These are phyloP conservation scores for Cercophora samala DNA, from an alignment of 495 filamentous ascomycete species.

Conservation along the genomic window DNA sequence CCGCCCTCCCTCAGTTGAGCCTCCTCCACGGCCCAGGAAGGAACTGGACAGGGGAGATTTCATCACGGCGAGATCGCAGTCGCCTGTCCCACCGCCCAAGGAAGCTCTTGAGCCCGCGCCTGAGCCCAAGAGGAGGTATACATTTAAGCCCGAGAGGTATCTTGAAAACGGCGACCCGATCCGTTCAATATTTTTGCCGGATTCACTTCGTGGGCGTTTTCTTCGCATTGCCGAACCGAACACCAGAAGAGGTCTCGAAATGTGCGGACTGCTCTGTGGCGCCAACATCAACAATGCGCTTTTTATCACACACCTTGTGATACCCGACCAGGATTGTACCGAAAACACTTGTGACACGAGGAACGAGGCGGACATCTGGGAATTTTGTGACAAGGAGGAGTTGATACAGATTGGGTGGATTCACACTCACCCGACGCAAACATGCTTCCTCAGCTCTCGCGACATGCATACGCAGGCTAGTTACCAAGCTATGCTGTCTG, in stretches of 20 bases:
- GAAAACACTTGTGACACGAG: slow-evolving; percentile 91
- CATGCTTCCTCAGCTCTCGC: slow-evolving; percentile 94
- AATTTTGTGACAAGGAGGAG: slow-evolving; percentile 82
- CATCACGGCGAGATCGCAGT: neutral
- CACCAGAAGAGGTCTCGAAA: slow-evolving; percentile 79
- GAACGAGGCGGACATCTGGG: slow-evolving; percentile 77
- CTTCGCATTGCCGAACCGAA: slow-evolving; percentile 68
- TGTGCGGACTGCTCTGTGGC: slow-evolving; percentile 90
- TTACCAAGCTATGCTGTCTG: slow-evolving; percentile 90
- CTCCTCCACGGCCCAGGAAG: neutral
- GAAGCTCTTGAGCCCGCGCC: slow-evolving; percentile 9
- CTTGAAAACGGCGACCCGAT: slow-evolving; percentile 84
- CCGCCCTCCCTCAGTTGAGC: neutral
- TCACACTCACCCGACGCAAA: slow-evolving; percentile 94
- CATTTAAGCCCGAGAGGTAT: slow-evolving; percentile 81
- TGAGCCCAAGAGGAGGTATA: slow-evolving; percentile 40
- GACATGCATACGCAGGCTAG: slow-evolving; percentile 90
- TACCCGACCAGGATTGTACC: slow-evolving; percentile 86
- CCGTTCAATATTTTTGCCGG: slow-evolving; percentile 82
- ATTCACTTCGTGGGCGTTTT: slow-evolving; percentile 67
- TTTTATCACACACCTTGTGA: slow-evolving; percentile 82
- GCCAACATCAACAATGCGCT: slow-evolving; percentile 88
- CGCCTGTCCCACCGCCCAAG: neutral
- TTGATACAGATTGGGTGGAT: slow-evolving; percentile 95
- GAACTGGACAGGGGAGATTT: slow-evolving; percentile 29